Base-by-base conservation (phyloP, 2,329 filamentous ascomycete genomes). In the Sphaerostilbella broomeana region DNA sequence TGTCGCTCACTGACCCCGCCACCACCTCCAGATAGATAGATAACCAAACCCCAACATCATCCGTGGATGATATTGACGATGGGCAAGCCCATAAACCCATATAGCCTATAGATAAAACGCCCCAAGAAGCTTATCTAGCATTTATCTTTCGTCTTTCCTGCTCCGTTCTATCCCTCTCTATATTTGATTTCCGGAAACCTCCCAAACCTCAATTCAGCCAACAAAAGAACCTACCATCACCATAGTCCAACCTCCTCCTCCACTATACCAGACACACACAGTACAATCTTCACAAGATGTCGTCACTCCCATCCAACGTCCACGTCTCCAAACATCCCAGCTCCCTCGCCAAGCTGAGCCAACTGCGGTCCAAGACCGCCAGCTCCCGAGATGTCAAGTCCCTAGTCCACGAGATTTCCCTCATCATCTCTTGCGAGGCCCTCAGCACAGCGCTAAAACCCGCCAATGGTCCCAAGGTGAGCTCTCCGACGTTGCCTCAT, bases 281-380 rank as follows among this genome's bases (percentile, higher is more conserved):
- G 3, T 10, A 17, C 13, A 4, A 7, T 5, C n/a, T 16, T 12
- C 17, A 12, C 13, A 28, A 44, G 51, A 65, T 65, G 62, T 40
- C 57, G 33, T 56, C 55, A 11, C 62, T 80, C 29, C 75, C 75
- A 8, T 47, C 72, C 51, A 81, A 81, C 56, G 76, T 82, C 46
- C 86, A 92, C 65, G 68, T 95, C 58, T 95, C 88, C 26, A 69
- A 69, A 12, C 90, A 97, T 62, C 90, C 90, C 24, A 94, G 86
- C 63, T 73, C 95, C 28, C 72, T 75, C 53, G 86, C 84, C 51
- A 97, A 97, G 71, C 79, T 97, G 54, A 89, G 85, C 51, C 86
- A 92, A 66, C 77, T 97, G 32, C 83, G 90, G 44, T 92, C 86
- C 27, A 71, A 77, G 41, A 72, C 69, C 28, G 79, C 85, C 35